Percentiles rank a stretch among this genome's conserved stretches.
Conservation (phyloP, 176 grass and related monocot species). For the Carex kokanica region DNA sequence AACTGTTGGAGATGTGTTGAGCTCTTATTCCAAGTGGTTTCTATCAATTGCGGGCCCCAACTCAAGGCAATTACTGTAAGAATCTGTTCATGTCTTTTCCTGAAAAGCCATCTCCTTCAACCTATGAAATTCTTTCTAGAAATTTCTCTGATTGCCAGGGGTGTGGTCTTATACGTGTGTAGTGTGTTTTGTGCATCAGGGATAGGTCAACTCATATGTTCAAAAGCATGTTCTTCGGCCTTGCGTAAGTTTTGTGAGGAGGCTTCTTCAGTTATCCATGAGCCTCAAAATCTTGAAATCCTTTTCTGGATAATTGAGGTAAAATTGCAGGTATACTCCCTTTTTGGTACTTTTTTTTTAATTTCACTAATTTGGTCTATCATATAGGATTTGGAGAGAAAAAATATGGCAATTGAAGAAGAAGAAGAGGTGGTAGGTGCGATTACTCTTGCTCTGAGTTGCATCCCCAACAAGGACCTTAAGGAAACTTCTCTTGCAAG, state of each 20-base stretch:
- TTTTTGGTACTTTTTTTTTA: background rate
- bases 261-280: slow-evolving; percentile 62
- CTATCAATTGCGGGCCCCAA: slow-evolving; percentile 49
- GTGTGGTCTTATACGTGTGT: background rate
- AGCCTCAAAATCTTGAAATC: slow-evolving; percentile 79
- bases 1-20: slow-evolving; percentile 82
- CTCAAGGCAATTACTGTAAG: slow-evolving; percentile 85
- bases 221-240: slow-evolving; percentile 78
- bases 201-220: slow-evolving; percentile 67
- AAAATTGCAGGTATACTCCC: slow-evolving; percentile 25
- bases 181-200: slow-evolving; percentile 91
- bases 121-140: background rate
- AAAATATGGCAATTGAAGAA: slow-evolving; percentile 62
- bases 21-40: slow-evolving; percentile 94
- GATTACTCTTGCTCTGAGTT: slow-evolving; percentile 68
- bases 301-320: slow-evolving; percentile 97
- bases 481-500: slow-evolving; percentile 70
- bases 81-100: slow-evolving; percentile 19
- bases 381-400: slow-evolving; percentile 68
- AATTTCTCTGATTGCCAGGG: background rate
- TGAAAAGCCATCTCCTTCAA: background rate
- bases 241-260: slow-evolving; percentile 96
- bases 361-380: slow-evolving; percentile 32
- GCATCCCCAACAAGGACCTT: slow-evolving; percentile 52
- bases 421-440: slow-evolving; percentile 81